These are phyloP conservation scores for Edhazardia aedis DNA, from an alignment of 371 early-diverging fungal genomes.

Conservation along the genomic window DNA sequence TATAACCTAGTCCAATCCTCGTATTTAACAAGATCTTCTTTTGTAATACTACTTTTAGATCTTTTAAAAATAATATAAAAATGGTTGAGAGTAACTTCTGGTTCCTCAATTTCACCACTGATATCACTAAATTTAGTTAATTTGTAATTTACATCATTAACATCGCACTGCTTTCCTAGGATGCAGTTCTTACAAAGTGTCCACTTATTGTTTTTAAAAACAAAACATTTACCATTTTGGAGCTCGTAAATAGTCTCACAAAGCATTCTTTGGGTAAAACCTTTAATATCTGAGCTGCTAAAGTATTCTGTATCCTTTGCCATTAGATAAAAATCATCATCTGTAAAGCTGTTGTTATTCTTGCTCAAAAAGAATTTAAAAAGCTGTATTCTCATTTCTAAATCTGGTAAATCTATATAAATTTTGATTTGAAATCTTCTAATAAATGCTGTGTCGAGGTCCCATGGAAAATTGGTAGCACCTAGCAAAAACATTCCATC, in stretches of 20 bases:
- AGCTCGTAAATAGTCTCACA: neutral
- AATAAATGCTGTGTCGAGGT: neutral
- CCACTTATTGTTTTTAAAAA: neutral
- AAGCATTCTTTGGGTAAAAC: neutral
- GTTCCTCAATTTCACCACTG: neutral
- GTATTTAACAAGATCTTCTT: neutral
- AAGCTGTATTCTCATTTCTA: neutral
- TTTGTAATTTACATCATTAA: neutral
- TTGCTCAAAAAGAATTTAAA: neutral
- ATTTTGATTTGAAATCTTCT: neutral
- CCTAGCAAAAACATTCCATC: neutral
- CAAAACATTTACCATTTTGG: neutral
- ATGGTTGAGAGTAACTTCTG: neutral
- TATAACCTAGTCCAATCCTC: neutral
- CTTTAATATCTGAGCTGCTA: neutral
- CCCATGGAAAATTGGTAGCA: neutral
- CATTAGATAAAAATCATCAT: neutral
- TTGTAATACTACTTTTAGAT: neutral
- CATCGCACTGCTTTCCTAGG: too few species aligned
- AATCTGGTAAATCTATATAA: neutral
- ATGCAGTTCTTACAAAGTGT: neutral
- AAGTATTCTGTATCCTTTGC: neutral
- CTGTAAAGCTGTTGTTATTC: neutral
- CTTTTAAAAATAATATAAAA: neutral
- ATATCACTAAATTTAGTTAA: neutral